Evolutionary conservation across 2,329 filamentous ascomycete genomes (phyloP).

Genomic region (Colletotrichum cordylinicola): DNA sequence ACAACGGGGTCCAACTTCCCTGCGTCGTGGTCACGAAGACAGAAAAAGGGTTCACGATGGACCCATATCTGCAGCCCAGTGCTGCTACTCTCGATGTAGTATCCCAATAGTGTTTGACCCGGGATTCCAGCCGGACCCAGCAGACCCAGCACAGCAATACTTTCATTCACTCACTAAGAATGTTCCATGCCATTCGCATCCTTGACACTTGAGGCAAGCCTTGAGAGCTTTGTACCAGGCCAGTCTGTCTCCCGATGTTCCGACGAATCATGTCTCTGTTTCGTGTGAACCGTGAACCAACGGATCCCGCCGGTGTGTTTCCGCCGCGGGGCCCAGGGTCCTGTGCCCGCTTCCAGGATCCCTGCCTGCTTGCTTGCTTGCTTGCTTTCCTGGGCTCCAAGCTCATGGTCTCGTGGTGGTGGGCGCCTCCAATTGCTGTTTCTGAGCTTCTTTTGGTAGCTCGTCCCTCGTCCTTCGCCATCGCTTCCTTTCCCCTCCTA

Average conservation of each 20-base stretch:
- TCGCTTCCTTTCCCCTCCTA: not conserved
- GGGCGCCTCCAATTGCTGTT: constrained; percentile 12
- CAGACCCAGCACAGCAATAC: not conserved
- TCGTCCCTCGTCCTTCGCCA: not conserved
- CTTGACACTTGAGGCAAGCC: not conserved
- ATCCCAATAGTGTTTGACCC: not conserved
- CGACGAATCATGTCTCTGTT: not conserved
- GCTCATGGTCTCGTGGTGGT: not conserved
- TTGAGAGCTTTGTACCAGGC: not conserved
- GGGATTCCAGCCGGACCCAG: not conserved
- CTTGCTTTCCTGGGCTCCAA: not conserved
- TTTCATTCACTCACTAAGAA: not conserved
- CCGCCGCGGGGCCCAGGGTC: not conserved
- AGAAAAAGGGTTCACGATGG: not conserved
- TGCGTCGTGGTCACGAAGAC: not conserved
- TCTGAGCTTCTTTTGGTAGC: not conserved
- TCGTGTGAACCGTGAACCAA: not conserved
- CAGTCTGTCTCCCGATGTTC: not conserved
- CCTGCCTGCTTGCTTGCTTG: not conserved
- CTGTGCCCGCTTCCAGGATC: not conserved
- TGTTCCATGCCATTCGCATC: not conserved
- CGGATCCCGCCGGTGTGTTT: not conserved
- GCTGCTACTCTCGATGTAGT: not conserved
- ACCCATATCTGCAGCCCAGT: not conserved
- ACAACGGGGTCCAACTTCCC: not conserved